These are phyloP conservation scores for Wickerhamomyces chambardii DNA, from an alignment of 805 yeast species.

Conservation along the genomic window DNA sequence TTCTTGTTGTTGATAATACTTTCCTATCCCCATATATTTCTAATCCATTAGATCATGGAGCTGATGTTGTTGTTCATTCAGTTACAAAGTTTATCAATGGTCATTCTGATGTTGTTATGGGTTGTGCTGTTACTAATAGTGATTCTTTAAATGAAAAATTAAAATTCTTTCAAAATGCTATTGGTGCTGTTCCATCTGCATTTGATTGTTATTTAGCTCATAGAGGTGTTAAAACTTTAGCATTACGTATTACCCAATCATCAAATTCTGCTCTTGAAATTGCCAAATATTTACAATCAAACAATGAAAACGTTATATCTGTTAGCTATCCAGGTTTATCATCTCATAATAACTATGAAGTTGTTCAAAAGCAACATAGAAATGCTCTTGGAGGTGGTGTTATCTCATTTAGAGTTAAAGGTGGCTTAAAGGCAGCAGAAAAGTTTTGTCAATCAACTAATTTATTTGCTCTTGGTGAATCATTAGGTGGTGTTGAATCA, in stretches of 20 bases:
- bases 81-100: conserved; percentile 90
- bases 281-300: conserved; percentile 49
- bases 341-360: conserved; percentile 50
- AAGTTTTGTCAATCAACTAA: conserved; percentile 66
- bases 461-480: conserved; percentile 80
- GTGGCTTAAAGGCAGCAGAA: conserved; percentile 72
- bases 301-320: conserved; percentile 32
- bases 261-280: conserved; percentile 55
- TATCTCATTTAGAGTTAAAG: conserved; percentile 79
- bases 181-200: conserved; percentile 85
- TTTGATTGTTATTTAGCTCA: conserved; percentile 92
- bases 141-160: conserved; percentile 51
- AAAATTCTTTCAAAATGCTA: conserved; percentile 77
- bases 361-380: conserved; percentile 71
- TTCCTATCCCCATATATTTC: conserved; percentile 83
- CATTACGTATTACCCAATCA: conserved; percentile 69
- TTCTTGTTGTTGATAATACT: conserved; percentile 80
- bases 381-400: conserved; percentile 87
- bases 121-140: conserved; percentile 66
- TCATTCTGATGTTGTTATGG: conserved; percentile 87
- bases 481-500: conserved; percentile 86
- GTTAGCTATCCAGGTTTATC: conserved; percentile 84
- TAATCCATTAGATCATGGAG: conserved; percentile 77
- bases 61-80: conserved; percentile 82
- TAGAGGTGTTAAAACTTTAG: conserved; percentile 84